Evolutionary conservation across 73 alveolate genomes (phyloP), one percentile per base, ranked within the genome.

Genomic region (Tetrahymena malaccensis): DNA sequence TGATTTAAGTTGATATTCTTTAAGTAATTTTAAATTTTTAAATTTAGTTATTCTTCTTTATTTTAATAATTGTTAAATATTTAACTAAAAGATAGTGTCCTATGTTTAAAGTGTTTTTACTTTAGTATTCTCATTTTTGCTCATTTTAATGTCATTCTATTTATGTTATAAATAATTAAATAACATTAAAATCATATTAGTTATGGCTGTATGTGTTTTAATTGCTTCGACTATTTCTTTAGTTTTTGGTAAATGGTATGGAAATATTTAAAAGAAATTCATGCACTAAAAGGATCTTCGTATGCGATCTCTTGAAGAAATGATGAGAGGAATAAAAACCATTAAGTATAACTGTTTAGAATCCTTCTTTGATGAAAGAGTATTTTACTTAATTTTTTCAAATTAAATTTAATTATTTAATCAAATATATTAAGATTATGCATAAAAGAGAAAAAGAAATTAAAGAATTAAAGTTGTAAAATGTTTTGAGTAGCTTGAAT

Each of bases 211-310:
- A n/a, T 15, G 16, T 58, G 16, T 21, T 21, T 9, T 31, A 58
- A 31, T 58, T 12, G 13, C 37, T 3, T 21, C 13, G 3, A 58
- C 34, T 58, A 37, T 94, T 94, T 58, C 43, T 16, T 38, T 94
- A 4, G 84, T 43, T 9, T 94, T 94, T 57, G 96, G 96, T 3
- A 70, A 57, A 27, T 35, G 35, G 35, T 94, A 55, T 94, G 96
- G 96, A 3, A 21, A 3, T 25, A 33, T 94, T 12, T 34, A 94
- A 27, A 58, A 55, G 19, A 55, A 58, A 94, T 94, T 94, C 57
- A 94, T 94, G 96, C 93, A 94, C 40, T 55, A 89, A 34, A 94
- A 94, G 35, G 96, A 94, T 94, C 55, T 70, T 55, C 85, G 96
- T 38, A 94, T 94, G 96, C 35, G 94, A 55, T 89, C 94, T 5